Evolutionary conservation across 352 stramenopile genomes (phyloP), one percentile per base, ranked within the genome.

Genomic region (Phytophthora pluvialis): DNA sequence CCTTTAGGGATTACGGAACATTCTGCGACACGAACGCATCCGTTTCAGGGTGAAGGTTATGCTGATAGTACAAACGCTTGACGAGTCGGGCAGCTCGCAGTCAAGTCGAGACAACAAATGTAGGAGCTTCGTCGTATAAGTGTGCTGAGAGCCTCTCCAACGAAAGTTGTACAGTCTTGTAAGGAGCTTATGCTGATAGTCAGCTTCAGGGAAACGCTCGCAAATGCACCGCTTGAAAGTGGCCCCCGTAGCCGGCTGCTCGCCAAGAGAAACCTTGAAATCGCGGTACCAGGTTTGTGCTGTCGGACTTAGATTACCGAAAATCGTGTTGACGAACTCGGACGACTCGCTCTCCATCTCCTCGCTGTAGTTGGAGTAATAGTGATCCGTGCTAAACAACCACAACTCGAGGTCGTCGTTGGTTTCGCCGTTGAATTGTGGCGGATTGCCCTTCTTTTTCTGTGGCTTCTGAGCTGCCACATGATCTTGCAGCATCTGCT

Each of bases 311-410:
- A 58, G n/a, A 13, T 58, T 58, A n/a, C 8, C 36, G 13, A 58
- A 58, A 18, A 58, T 58, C 4, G 28, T 35, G 16, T 58, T 48
- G 21, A 58, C 50, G 11, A 58, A 62, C 1, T 62, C 54, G 3
- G 54, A 54, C 25, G 33, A 33, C 7, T 62, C n/a, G 13, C 18
- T 62, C 9, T 33, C 46, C 54, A 58, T 58, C 4, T 47, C 50
- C 3, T 39, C 6, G 6, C 36, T 31, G 5, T 15, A 18, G 16
- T 54, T 16, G 32, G 6, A 15, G 13, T 58, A 58, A n/a, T 48
- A 58, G 7, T 58, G 36, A 5, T 58, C 50, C 1, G 50, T 40
- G 15, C 50, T 48, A 12, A 48, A 58, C 3, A 58, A 2, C 50
- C 50, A 58, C 2, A 58, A 25, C 3, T 58, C 50, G 12, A 54